Evolutionary conservation across 768 basidiomycete genomes (phyloP).

Genomic region (Pleurotus ostreatus): DNA sequence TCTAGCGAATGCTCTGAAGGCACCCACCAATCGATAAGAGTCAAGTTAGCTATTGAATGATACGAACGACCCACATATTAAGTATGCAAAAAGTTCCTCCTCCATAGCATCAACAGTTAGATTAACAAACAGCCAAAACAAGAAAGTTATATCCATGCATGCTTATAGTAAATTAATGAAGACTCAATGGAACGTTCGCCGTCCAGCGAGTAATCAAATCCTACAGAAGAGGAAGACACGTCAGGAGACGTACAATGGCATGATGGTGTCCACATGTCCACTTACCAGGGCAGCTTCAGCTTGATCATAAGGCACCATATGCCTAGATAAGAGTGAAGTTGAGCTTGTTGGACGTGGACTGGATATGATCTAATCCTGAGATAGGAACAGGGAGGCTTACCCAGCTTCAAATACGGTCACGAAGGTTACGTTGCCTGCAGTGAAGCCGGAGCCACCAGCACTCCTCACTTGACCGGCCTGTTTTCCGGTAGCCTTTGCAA

Average conservation of each 20-base stretch:
- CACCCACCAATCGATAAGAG: no score
- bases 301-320: slow-evolving; percentile 91
- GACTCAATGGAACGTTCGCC: slow-evolving; percentile 41
- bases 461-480: slow-evolving; percentile 65
- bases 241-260: neutral
- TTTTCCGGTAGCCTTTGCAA: slow-evolving; percentile 46
- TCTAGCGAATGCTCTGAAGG: no score
- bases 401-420: slow-evolving; percentile 79
- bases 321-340: slow-evolving; percentile 34
- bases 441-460: slow-evolving; percentile 59
- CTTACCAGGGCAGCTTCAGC: slow-evolving; percentile 80
- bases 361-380: neutral
- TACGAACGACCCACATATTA: no score
- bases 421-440: slow-evolving; percentile 84
- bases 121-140: no score
- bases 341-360: neutral
- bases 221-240: slow-evolving; percentile 23
- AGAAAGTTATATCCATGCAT: no score
- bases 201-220: slow-evolving; percentile 63
- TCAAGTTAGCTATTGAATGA: no score
- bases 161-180: slow-evolving; percentile 6
- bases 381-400: slow-evolving; percentile 32
- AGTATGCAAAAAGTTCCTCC: no score
- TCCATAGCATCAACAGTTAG: no score
- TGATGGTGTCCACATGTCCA: slow-evolving; percentile 4